Percentiles rank a stretch among this genome's conserved stretches.
These are phyloP conservation scores for Phialemonium atrogriseum DNA, from an alignment of 2,329 filamentous ascomycete genomes.

Conservation along the genomic window DNA sequence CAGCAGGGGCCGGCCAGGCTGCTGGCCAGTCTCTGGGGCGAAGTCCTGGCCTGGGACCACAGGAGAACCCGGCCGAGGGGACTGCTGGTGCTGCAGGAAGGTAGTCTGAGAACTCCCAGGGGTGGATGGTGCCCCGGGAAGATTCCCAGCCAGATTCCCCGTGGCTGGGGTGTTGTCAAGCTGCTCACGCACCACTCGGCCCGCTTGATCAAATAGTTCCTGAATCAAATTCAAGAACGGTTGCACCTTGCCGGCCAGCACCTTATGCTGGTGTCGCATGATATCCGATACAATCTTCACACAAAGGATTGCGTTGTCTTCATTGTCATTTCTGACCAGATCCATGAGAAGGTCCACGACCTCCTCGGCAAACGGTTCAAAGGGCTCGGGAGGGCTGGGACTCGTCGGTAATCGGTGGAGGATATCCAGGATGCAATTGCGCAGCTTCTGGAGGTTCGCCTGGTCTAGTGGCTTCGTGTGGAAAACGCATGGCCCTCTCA, in stretches of 20 bases:
- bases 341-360: conserved; percentile 86
- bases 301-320: conserved; percentile 96
- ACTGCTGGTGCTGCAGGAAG: conserved; percentile 54
- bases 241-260: conserved; percentile 71
- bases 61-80: conserved; percentile 82
- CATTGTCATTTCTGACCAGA: conserved; percentile 84
- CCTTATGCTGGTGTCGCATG: conserved; percentile 84
- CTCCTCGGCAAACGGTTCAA: conserved; percentile 82
- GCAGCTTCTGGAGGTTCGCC: conserved; percentile 61
- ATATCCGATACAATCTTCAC: conserved; percentile 98
- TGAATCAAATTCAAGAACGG: conserved; percentile 85
- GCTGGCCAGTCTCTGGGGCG: conserved; percentile 71
- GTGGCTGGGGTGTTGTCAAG: conserved; percentile 60
- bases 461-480: conserved; percentile 86
- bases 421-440: conserved; percentile 90
- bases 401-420: conserved; percentile 73
- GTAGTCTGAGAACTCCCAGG: conserved; percentile 57
- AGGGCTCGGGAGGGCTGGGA: conserved; percentile 64
- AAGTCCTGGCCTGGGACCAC: conserved; percentile 76
- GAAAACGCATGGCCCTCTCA: conserved; percentile 83
- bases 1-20: conserved; percentile 66
- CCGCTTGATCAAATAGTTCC: conserved; percentile 93
- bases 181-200: conserved; percentile 88
- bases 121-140: conserved; percentile 55
- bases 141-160: conserved; percentile 37